Percentiles rank a stretch among this genome's conserved stretches.
Conservation (phyloP, 257 asterid genomes). For the Przewalskia tangutica region DNA sequence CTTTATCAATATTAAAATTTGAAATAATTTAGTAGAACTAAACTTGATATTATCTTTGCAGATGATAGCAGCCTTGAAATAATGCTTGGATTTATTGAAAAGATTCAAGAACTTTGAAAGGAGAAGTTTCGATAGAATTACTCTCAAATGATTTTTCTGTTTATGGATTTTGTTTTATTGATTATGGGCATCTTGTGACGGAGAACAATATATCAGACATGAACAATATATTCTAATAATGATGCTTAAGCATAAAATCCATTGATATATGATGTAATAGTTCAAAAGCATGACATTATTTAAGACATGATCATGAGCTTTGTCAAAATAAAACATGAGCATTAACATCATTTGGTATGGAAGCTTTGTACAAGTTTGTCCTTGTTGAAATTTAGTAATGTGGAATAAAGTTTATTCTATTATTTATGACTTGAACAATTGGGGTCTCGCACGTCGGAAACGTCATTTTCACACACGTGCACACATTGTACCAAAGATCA, state of each 20-base stretch:
- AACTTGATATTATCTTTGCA: not conserved
- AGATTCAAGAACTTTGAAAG: not conserved
- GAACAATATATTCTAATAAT: not conserved
- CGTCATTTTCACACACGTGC: no score
- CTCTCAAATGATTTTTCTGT: not conserved
- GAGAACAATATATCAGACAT: not conserved
- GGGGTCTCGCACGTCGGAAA: no score
- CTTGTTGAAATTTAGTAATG: no score
- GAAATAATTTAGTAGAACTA: not conserved
- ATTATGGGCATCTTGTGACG: not conserved
- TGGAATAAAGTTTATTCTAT: no score
- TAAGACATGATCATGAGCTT: not conserved
- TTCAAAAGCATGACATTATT: not conserved
- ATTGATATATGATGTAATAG: not conserved
- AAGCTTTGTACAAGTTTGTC: no score
- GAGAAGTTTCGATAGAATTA: not conserved
- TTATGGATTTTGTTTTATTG: not conserved
- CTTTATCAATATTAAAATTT: not conserved
- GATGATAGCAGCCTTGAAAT: slow-evolving; percentile 9
- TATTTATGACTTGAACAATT: no score
- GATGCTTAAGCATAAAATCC: not conserved
- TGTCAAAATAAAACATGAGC: not conserved
- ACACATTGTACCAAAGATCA: no score
- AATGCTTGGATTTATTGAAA: slow-evolving; percentile 12
- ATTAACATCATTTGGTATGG: no score